Base-by-base conservation (phyloP, 805 yeast genomes). In the Candida palmyrensis region DNA sequence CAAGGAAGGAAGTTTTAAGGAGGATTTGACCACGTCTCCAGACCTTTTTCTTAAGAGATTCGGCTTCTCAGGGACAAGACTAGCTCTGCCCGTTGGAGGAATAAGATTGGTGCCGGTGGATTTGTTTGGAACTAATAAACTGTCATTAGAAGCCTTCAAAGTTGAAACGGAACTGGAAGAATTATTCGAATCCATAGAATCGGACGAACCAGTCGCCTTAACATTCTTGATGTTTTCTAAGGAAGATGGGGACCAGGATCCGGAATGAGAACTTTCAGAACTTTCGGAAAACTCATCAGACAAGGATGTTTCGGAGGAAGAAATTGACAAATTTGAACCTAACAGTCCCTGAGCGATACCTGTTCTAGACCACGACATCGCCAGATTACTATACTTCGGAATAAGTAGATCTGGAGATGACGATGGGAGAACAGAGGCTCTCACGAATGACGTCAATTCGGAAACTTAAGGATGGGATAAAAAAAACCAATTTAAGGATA, bases 1-100 rank as follows among this genome's bases (percentile, higher is more conserved):
- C 15, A 49, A 33, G 2, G 43, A 19, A 40, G 71, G 64, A 25
- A 72, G 58, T 49, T 79, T 82, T 35, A 86, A 65, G 11, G 87
- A 79, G 5, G 89, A 77, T 51, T 84, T 84, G 33, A 86, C 85
- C 27, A 82, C 61, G 51, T 87, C 95, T 9, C 95, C 96, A 1
- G 88, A 77, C 54, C 86, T 87, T 56, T 88, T 88, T 33, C 92
- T 77, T 5, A 86, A 68, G 36, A 83, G 59, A 29, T 48, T 47
- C 8, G 47, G 33, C 12, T 17, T 9, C 3, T n/a, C 20, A 12
- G 15, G 24, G 24, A n/a, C n/a, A n/a, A n/a, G n/a, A n/a, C n/a
- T n/a, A n/a, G n/a, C n/a, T n/a, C n/a, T n/a, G n/a, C n/a, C n/a
- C n/a, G n/a, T n/a, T n/a, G n/a, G n/a, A 11, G 23, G 23, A 21